These are phyloP conservation scores for Diplotaxis tenuifolia DNA, from an alignment of 345 rosid species.

Conservation along the genomic window DNA sequence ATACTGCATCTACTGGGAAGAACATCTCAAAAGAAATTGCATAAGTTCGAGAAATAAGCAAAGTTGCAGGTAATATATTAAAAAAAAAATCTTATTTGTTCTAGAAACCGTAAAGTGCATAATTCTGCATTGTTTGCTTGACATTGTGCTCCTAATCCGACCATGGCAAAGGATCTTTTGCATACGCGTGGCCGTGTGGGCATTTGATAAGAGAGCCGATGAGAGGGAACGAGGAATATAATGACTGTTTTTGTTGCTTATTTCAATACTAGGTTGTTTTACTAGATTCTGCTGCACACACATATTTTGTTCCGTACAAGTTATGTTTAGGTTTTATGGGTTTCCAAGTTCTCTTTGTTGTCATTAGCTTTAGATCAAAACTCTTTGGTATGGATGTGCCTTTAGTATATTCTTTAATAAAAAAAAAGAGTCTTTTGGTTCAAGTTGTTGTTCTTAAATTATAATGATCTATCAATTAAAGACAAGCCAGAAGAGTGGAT, in stretches of 20 bases:
- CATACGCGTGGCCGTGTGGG: constrained; percentile 99
- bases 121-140: no score
- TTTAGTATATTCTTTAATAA: neutral
- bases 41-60: no score
- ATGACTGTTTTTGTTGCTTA: constrained; percentile 97
- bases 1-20: no score
- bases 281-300: constrained; percentile 96
- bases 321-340: neutral
- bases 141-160: neutral
- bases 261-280: constrained; percentile 86
- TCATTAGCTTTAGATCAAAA: neutral
- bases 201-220: constrained; percentile 94
- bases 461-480: no score
- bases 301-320: constrained; percentile 84
- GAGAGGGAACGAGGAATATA: constrained; percentile 97
- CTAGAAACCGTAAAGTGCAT: constrained; percentile 1
- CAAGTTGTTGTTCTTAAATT: no score
- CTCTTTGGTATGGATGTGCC: constrained; percentile 3
- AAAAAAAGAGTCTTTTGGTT: no score
- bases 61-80: no score
- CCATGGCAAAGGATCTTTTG: constrained; percentile 94
- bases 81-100: no score
- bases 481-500: no score
- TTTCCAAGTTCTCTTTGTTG: neutral
- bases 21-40: no score